Conservation (phyloP, 371 early-diverging fungal species). For the Mortierella sp. region DNA sequence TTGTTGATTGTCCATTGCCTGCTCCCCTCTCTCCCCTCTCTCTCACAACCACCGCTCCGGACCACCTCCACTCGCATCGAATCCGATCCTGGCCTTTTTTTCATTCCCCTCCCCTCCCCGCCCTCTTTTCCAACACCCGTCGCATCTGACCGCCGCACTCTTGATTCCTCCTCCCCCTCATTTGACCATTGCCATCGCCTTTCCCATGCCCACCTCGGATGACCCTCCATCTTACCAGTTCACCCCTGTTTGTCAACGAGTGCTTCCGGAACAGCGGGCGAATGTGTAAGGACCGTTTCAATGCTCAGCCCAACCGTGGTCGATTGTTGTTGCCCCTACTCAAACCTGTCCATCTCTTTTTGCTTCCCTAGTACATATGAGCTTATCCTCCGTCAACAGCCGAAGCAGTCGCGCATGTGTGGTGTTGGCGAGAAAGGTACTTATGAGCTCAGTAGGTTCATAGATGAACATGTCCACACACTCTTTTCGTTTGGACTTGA, state of each 20-base stretch:
- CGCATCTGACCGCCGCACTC: neutral
- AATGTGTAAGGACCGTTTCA: conserved; percentile 57
- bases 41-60: too few relatives aligned
- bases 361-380: conserved; percentile 64
- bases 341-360: neutral
- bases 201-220: conserved; percentile 55
- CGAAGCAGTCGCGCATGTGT: conserved; percentile 93
- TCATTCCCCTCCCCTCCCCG: neutral
- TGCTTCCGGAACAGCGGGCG: conserved; percentile 60
- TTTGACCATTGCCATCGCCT: neutral
- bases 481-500: too few relatives aligned
- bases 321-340: neutral
- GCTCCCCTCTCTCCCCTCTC: too few relatives aligned
- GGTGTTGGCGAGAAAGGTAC: conserved; percentile 92
- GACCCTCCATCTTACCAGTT: conserved; percentile 69
- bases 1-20: too few relatives aligned
- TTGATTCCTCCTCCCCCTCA: neutral
- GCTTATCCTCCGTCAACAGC: conserved; percentile 88
- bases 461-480: too few relatives aligned
- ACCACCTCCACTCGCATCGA: too few relatives aligned
- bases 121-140: neutral
- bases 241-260: conserved; percentile 63
- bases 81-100: too few relatives aligned
- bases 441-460: too few relatives aligned
- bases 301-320: neutral